Evolutionary conservation across 768 basidiomycete species (phyloP).

Genomic region (Gymnopilus dilepis): DNA sequence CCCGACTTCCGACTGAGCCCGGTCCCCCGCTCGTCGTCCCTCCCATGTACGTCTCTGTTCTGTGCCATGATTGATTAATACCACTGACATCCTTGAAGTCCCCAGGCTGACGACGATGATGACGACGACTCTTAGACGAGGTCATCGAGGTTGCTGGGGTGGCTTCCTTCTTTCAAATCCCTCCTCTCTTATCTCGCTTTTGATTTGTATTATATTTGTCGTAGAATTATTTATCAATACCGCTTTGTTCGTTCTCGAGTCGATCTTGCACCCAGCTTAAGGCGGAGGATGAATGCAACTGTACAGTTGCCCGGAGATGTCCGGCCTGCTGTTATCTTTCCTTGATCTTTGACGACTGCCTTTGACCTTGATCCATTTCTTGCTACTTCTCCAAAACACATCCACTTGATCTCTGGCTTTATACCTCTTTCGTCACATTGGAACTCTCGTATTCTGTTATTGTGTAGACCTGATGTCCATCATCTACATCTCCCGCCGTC

Average conservation of each 20-base stretch:
- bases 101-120: neutral
- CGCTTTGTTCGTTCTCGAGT: too few species aligned
- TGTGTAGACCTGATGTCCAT: too few species aligned
- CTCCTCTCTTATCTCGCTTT: neutral
- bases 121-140: neutral
- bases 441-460: too few species aligned
- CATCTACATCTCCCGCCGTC: too few species aligned
- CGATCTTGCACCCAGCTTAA: too few species aligned
- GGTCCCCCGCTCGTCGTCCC: constrained; percentile 5
- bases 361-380: too few species aligned
- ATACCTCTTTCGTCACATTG: too few species aligned
- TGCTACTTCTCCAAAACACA: too few species aligned
- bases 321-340: neutral
- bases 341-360: too few species aligned
- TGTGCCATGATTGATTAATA: neutral
- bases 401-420: too few species aligned
- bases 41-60: neutral
- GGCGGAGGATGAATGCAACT: neutral
- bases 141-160: neutral
- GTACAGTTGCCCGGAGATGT: neutral
- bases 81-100: neutral
- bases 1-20: constrained; percentile 9
- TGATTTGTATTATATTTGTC: neutral
- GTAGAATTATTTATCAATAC: neutral
- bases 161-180: too few species aligned